A percentile compares a stretch with the other conserved stretches of the same genome.
These are phyloP conservation scores for Gautieria morchelliformis DNA, from an alignment of 768 basidiomycete species.

Conservation along the genomic window DNA sequence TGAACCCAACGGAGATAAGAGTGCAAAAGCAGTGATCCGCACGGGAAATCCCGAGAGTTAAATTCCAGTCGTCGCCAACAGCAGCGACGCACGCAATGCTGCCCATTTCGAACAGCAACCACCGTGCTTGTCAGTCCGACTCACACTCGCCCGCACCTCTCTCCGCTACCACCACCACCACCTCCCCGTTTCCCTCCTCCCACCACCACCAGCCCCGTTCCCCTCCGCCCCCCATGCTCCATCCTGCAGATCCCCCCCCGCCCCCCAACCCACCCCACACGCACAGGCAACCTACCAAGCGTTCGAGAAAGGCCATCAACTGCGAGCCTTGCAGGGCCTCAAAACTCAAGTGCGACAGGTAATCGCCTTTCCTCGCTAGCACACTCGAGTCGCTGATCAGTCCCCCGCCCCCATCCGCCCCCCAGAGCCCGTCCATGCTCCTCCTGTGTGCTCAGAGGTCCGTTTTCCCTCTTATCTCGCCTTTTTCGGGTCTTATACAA, in stretches of 20 bases:
- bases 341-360: slow-evolving; percentile 88
- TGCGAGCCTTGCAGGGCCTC: slow-evolving; percentile 82
- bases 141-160: background rate
- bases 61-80: background rate
- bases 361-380: slow-evolving; percentile 8
- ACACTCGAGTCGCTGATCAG: background rate
- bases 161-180: background rate
- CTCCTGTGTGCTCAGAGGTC: slow-evolving; percentile 75
- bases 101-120: background rate
- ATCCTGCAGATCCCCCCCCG: background rate
- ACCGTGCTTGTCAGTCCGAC: background rate
- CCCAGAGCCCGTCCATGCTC: slow-evolving; percentile 79
- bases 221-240: slow-evolving; percentile 4
- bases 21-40: background rate
- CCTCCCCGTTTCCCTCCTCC: background rate
- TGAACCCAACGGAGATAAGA: background rate
- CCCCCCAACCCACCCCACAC: background rate
- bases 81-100: background rate
- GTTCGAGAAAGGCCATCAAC: slow-evolving; percentile 81
- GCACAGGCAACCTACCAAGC: slow-evolving; percentile 58
- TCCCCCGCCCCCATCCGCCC: too few species aligned
- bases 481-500: slow-evolving; percentile 10
- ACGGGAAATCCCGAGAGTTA: background rate
- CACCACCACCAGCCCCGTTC: slow-evolving; percentile 2
- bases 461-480: slow-evolving; percentile 15